Evolutionary conservation across 2,329 filamentous ascomycete genomes (phyloP).

Genomic region (Xenoacremonium recifei): DNA sequence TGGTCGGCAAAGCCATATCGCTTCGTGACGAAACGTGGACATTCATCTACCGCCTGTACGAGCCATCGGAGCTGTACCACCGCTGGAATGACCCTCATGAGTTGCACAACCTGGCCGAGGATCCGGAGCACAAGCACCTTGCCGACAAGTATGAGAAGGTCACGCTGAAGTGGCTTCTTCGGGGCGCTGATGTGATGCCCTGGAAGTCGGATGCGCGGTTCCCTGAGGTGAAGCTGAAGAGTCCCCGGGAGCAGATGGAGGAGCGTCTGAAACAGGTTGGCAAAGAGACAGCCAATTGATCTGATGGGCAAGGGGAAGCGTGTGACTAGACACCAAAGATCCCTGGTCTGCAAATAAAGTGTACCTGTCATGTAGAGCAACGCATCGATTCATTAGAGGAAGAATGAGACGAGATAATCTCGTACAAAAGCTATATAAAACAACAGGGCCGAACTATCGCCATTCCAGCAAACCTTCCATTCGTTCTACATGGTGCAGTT

Average conservation of each 20-base stretch:
- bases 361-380: too few relatives aligned
- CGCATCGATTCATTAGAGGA: too few relatives aligned
- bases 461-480: too few relatives aligned
- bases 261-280: constrained; percentile 17
- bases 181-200: constrained; percentile 34
- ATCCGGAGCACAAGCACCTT: constrained; percentile 20
- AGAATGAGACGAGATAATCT: too few relatives aligned
- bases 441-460: too few relatives aligned
- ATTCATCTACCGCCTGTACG: constrained; percentile 45
- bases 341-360: too few relatives aligned
- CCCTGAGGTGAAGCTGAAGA: constrained; percentile 32
- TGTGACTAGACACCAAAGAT: too few relatives aligned
- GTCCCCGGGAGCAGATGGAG: constrained; percentile 28
- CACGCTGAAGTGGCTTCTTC: constrained; percentile 37
- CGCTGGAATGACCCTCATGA: constrained; percentile 36
- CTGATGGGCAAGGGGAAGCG: too few relatives aligned
- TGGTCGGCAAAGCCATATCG: constrained; percentile 43
- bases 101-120: constrained; percentile 36
- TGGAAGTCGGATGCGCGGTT: constrained; percentile 34
- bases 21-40: constrained; percentile 37
- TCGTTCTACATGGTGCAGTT: too few relatives aligned
- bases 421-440: too few relatives aligned
- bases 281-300: too few relatives aligned
- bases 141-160: constrained; percentile 27
- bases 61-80: constrained; percentile 43